Evolutionary conservation across 768 basidiomycete genomes (phyloP).

Genomic region (Tulasnella sp.): DNA sequence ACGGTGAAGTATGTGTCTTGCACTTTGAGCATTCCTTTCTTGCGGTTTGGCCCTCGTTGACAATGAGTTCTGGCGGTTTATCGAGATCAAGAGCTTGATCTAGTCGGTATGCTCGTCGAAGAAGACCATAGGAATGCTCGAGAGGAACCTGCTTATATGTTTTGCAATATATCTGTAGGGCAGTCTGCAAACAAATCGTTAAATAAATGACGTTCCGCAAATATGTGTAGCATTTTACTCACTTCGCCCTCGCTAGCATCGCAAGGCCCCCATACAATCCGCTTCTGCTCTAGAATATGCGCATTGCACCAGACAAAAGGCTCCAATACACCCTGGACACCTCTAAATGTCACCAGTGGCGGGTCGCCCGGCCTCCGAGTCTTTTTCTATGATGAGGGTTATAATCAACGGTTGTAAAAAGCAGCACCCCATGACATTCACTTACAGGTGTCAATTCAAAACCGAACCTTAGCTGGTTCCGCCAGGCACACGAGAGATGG

Average conservation of each 20-base stretch:
- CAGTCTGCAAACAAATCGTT: conserved; percentile 42
- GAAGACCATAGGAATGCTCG: conserved; percentile 62
- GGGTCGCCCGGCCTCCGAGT: conserved; percentile 56
- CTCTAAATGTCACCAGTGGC: conserved; percentile 58
- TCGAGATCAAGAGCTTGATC: conserved; percentile 52
- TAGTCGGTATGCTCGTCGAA: conserved; percentile 78
- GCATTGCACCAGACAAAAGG: conserved; percentile 67
- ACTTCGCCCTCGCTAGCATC: conserved; percentile 69
- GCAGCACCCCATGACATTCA: conserved; percentile 17
- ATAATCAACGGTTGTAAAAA: not conserved
- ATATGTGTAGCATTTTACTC: conserved; percentile 29
- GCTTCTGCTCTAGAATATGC: conserved; percentile 31
- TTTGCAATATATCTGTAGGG: conserved; percentile 75
- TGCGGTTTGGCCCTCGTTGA: conserved; percentile 23
- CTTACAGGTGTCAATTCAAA: conserved; percentile 82
- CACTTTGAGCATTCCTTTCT: conserved; percentile 40
- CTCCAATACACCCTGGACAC: conserved; percentile 64
- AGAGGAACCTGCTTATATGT: conserved; percentile 70
- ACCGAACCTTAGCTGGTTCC: conserved; percentile 67
- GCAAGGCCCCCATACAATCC: conserved; percentile 13
- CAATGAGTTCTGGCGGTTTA: conserved; percentile 11
- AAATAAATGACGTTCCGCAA: not conserved
- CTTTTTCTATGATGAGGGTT: conserved; percentile 29
- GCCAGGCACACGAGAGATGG: conserved; percentile 88
- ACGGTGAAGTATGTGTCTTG: conserved; percentile 57